A percentile compares a stretch with the other conserved stretches of the same genome.
phyloP scores from a whole-genome alignment of 148 eudicot genomes.

The Silene uniflora region DNA sequence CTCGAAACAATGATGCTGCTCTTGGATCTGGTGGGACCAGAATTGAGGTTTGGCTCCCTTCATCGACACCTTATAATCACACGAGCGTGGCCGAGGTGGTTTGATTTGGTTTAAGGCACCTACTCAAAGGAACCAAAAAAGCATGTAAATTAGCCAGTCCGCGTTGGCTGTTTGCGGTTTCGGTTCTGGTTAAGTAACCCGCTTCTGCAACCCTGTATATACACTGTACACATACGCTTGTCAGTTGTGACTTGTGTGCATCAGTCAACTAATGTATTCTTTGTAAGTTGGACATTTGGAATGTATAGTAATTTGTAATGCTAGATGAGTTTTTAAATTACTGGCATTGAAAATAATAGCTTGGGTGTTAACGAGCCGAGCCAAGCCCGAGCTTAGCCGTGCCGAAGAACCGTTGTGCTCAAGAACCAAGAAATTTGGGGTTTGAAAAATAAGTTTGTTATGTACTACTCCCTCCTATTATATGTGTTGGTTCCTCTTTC shows the following conservation, averaged over 20 bases:
- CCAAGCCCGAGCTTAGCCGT: too few relatives aligned
- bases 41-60: constrained; percentile 86
- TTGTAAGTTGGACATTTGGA: not conserved
- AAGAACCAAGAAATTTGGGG: too few relatives aligned
- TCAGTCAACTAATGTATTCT: not conserved
- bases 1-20: constrained; percentile 54
- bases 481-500: too few relatives aligned
- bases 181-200: not conserved
- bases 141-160: not conserved
- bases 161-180: not conserved
- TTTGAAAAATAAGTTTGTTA: too few relatives aligned
- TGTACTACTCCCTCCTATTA: too few relatives aligned
- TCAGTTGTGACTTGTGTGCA: not conserved
- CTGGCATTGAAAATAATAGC: too few relatives aligned
- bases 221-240: not conserved
- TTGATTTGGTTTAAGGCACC: not conserved
- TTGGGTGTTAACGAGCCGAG: too few relatives aligned
- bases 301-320: not conserved
- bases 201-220: constrained; percentile 16
- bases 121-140: not conserved
- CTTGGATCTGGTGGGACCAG: constrained; percentile 82
- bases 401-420: too few relatives aligned
- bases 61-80: constrained; percentile 34
- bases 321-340: not conserved
- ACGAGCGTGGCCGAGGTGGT: constrained; percentile 23